phyloP scores from a whole-genome alignment of 2,329 filamentous ascomycete species.

The Amesomyces nigricolor region DNA sequence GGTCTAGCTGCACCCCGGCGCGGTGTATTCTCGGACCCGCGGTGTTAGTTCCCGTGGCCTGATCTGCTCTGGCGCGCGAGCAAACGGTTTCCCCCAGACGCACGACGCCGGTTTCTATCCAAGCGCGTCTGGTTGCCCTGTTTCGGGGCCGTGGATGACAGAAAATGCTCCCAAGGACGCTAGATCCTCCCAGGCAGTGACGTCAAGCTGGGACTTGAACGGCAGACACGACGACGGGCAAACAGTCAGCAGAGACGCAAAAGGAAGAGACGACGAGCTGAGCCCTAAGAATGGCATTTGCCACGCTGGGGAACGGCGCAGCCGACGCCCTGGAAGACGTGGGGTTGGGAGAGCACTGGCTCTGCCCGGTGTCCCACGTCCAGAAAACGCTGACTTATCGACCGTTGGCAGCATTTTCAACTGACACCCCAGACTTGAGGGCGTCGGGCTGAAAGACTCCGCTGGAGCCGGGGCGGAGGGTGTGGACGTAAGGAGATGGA shows the following conservation, averaged over 20 bases:
- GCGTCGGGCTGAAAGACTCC: background rate
- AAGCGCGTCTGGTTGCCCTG: background rate
- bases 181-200: conserved; percentile 9
- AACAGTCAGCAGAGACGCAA: background rate
- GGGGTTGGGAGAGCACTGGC: background rate
- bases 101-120: conserved; percentile 2
- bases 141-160: background rate
- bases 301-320: conserved; percentile 12
- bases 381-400: too few relatives aligned
- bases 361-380: background rate
- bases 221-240: background rate
- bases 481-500: background rate
- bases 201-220: conserved; percentile 3
- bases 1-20: background rate
- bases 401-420: background rate
- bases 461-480: background rate
- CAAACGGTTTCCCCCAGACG: background rate
- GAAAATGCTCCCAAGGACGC: background rate
- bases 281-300: conserved; percentile 1
- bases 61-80: background rate
- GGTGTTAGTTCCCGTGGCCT: background rate
- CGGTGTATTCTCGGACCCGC: conserved; percentile 20
- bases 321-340: conserved; percentile 6
- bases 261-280: background rate
- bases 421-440: background rate